Conservation (phyloP, 1,284 basidiomycete genomes). For the Farysia itapuensis region DNA sequence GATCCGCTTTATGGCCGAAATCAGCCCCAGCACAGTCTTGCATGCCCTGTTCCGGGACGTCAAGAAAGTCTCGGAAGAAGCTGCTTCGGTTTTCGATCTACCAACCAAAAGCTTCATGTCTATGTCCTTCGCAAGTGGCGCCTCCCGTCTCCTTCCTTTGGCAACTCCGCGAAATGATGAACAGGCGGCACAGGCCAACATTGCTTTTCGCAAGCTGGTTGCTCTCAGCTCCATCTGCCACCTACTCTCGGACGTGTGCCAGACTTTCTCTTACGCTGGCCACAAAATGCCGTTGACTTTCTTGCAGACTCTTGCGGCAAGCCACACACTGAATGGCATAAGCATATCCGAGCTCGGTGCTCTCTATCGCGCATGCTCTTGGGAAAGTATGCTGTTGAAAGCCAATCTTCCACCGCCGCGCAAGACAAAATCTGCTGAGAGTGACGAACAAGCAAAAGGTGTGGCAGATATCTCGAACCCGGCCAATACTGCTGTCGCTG, state of each 20-base stretch:
- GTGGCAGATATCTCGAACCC: slow-evolving; percentile 1
- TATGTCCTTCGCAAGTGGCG: slow-evolving; percentile 19
- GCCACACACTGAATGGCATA: slow-evolving; percentile 65
- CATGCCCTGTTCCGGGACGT: slow-evolving; percentile 74
- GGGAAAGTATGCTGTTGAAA: slow-evolving; percentile 82
- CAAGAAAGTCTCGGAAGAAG: slow-evolving; percentile 71
- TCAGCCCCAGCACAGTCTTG: slow-evolving; percentile 76
- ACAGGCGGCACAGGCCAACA: slow-evolving; percentile 66
- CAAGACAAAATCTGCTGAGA: background rate
- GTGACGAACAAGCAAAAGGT: background rate
- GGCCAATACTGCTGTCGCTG: background rate
- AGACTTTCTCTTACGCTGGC: slow-evolving; percentile 76
- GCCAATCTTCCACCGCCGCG: slow-evolving; percentile 32
- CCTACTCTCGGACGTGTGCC: slow-evolving; percentile 83
- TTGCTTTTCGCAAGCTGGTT: slow-evolving; percentile 74
- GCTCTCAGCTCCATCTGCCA: slow-evolving; percentile 77
- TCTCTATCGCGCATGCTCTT: slow-evolving; percentile 79
- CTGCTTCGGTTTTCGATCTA: slow-evolving; percentile 70
- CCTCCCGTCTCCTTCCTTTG: slow-evolving; percentile 31
- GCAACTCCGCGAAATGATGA: slow-evolving; percentile 47
- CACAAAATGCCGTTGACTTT: slow-evolving; percentile 75
- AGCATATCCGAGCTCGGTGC: slow-evolving; percentile 72
- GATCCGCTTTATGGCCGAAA: slow-evolving; percentile 83
- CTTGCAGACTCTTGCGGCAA: slow-evolving; percentile 64
- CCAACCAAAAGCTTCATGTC: slow-evolving; percentile 18